Percentiles rank a stretch among this genome's conserved stretches.
phyloP scores from a whole-genome alignment of 2,329 filamentous ascomycete genomes.

The Periconia sp. region DNA sequence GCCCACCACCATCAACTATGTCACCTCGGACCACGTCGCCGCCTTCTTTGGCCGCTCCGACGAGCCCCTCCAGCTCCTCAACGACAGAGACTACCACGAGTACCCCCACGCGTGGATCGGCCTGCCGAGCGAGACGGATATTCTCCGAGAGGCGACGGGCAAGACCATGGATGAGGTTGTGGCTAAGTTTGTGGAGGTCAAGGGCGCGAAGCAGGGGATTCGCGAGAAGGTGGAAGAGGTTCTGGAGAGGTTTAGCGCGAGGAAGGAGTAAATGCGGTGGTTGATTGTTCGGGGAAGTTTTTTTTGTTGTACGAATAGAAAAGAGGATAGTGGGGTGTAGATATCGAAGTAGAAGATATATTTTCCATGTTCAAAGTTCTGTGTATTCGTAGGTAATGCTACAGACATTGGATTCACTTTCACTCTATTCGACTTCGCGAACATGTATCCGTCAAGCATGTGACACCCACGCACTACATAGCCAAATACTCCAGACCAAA shows the following conservation, averaged over 20 bases:
- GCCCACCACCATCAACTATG: slow-evolving; percentile 70
- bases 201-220: slow-evolving; percentile 50
- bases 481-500: no score
- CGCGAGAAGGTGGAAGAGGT: slow-evolving; percentile 66
- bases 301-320: neutral
- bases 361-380: no score
- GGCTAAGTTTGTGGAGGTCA: slow-evolving; percentile 42
- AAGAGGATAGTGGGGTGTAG: neutral
- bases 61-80: slow-evolving; percentile 62
- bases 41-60: slow-evolving; percentile 63
- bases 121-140: slow-evolving; percentile 71
- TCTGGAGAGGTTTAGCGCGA: slow-evolving; percentile 43
- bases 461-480: no score
- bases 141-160: slow-evolving; percentile 47
- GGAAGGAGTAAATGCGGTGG: neutral
- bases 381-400: no score
- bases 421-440: no score
- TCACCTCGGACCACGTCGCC: slow-evolving; percentile 61
- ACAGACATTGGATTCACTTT: no score
- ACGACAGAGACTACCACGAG: slow-evolving; percentile 61
- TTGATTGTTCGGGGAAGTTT: neutral
- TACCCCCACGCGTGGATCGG: slow-evolving; percentile 75
- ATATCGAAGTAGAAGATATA: neutral
- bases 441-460: no score
- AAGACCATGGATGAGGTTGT: slow-evolving; percentile 42